phyloP scores from a whole-genome alignment of 2,329 filamentous ascomycete species.

The Monilinia vaccinii-corymbosi region DNA sequence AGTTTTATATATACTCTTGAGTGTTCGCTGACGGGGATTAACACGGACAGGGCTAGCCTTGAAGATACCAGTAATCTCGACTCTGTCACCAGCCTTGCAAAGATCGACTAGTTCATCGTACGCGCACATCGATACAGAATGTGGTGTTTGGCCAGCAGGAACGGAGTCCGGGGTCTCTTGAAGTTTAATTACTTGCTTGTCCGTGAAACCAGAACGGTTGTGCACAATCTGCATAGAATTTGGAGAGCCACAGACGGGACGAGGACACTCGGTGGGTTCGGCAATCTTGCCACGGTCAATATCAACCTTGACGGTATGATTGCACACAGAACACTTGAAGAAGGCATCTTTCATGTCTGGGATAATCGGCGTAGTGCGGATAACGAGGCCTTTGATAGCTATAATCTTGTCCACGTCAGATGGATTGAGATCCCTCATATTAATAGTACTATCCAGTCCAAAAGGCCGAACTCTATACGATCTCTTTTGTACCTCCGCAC shows the following conservation, averaged over 20 bases:
- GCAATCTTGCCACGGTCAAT: conserved; percentile 94
- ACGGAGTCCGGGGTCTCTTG: conserved; percentile 95
- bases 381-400: conserved; percentile 90
- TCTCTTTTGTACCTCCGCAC: conserved; percentile 67
- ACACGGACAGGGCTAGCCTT: conserved; percentile 87
- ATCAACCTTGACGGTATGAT: conserved; percentile 80
- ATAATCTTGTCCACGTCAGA: conserved; percentile 95
- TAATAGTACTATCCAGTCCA: conserved; percentile 77
- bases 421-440: conserved; percentile 89
- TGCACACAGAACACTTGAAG: conserved; percentile 91
- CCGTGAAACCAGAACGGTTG: conserved; percentile 87
- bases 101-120: conserved; percentile 97
- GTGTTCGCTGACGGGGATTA: conserved; percentile 82
- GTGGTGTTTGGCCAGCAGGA: conserved; percentile 91
- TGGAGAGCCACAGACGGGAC: conserved; percentile 67
- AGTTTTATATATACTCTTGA: conserved; percentile 96
- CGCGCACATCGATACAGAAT: conserved; percentile 90
- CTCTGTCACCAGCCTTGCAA: conserved; percentile 93
- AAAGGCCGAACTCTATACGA: conserved; percentile 84
- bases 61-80: conserved; percentile 95
- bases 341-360: conserved; percentile 99
- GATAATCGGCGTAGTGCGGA: conserved; percentile 90
- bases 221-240: conserved; percentile 99
- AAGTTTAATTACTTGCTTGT: conserved; percentile 98
- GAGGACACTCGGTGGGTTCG: conserved; percentile 84